These are phyloP conservation scores for Pseudogymnoascus sp. DNA, from an alignment of 2,329 filamentous ascomycete genomes.

Conservation along the genomic window DNA sequence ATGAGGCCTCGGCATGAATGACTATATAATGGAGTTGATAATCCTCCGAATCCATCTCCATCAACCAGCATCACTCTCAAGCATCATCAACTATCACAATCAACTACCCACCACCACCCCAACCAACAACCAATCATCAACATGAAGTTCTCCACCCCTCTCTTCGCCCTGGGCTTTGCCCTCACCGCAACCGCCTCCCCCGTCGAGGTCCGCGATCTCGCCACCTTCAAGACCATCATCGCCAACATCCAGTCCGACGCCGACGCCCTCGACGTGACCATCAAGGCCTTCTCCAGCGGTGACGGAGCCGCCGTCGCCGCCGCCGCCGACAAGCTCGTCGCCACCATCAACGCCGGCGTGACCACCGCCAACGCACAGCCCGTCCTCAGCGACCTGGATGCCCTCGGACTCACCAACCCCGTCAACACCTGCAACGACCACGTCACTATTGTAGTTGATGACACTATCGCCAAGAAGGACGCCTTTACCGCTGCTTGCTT, in stretches of 20 bases:
- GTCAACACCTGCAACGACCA: not conserved
- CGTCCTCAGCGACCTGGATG: not conserved
- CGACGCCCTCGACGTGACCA: not conserved
- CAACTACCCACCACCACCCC: not conserved
- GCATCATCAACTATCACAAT: not conserved
- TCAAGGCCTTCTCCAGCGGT: not conserved
- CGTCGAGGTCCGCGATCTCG: not conserved
- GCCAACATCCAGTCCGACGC: constrained; percentile 10
- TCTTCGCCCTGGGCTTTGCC: not conserved
- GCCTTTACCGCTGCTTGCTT: not conserved
- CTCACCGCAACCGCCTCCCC: not conserved
- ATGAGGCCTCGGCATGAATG: not conserved
- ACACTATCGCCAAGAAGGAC: not conserved
- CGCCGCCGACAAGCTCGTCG: not conserved
- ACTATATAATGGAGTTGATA: not conserved
- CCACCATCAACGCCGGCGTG: not conserved
- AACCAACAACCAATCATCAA: not conserved
- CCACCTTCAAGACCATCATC: not conserved
- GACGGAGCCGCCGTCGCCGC: not conserved
- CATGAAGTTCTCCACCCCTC: not conserved
- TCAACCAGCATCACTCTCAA: not conserved
- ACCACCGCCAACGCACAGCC: not conserved
- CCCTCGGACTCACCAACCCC: not conserved
- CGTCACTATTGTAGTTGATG: not conserved
- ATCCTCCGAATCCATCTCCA: not conserved